phyloP scores from a whole-genome alignment of 441 rosid species.

The Omphalea diandra region DNA sequence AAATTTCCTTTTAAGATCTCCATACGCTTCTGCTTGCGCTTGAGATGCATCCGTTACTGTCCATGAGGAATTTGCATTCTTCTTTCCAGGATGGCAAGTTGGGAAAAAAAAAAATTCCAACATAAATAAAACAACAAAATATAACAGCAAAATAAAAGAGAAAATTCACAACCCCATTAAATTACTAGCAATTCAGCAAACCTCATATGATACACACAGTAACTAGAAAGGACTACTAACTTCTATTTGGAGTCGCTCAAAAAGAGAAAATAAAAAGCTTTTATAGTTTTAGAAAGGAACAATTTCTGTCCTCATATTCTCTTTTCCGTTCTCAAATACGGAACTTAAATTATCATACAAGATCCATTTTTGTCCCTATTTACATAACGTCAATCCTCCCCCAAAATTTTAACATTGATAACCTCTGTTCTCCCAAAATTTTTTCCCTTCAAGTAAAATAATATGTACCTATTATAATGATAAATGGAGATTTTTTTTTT shows the following conservation, averaged over 20 bases:
- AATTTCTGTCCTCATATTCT: too few relatives aligned
- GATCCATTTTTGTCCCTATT: too few relatives aligned
- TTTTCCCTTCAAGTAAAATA: too few relatives aligned
- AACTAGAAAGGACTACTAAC: not conserved
- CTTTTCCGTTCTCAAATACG: too few relatives aligned
- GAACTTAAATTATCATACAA: too few relatives aligned
- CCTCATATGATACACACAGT: not conserved
- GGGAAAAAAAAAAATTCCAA: conserved; percentile 1
- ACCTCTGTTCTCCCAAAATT: too few relatives aligned
- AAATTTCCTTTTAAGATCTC: conserved; percentile 60
- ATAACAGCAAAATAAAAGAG: not conserved
- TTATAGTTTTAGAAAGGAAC: too few relatives aligned
- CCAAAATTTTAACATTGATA: too few relatives aligned
- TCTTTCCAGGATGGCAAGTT: conserved; percentile 19
- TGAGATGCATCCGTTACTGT: conserved; percentile 23
- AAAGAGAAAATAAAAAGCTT: too few relatives aligned
- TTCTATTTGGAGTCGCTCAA: not conserved
- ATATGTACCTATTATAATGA: too few relatives aligned
- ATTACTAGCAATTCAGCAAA: not conserved
- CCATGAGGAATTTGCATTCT: conserved; percentile 27
- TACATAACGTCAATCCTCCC: too few relatives aligned
- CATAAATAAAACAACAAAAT: not conserved
- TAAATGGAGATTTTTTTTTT: too few relatives aligned
- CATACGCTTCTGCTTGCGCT: conserved; percentile 27
- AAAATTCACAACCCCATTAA: not conserved